Conservation (phyloP, 2,329 filamentous ascomycete species). For the Xylariaceae sp. region DNA sequence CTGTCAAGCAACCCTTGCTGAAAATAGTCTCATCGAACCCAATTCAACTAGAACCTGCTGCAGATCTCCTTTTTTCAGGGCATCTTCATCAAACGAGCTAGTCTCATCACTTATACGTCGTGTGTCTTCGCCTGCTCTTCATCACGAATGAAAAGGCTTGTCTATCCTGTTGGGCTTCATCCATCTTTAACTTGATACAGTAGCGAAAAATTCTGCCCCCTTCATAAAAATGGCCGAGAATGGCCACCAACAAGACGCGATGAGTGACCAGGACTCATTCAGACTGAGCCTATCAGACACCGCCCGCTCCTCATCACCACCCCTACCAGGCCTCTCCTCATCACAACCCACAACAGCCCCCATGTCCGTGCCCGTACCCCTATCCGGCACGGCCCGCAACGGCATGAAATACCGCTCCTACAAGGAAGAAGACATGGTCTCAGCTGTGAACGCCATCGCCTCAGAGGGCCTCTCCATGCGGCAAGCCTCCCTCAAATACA, state of each 20-base stretch:
- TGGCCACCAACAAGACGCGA: not conserved
- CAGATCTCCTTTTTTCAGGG: not conserved
- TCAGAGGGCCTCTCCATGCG: constrained; percentile 25
- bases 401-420: constrained; percentile 25
- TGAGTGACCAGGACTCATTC: not conserved
- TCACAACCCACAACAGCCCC: not conserved
- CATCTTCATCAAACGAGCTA: not conserved
- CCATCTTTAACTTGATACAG: not conserved
- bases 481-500: constrained; percentile 21
- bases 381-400: constrained; percentile 4
- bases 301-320: not conserved
- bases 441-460: constrained; percentile 18
- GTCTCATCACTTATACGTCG: not conserved
- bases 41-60: too few relatives aligned
- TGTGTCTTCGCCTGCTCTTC: not conserved
- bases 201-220: not conserved
- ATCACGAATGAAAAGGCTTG: not conserved
- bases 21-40: not conserved
- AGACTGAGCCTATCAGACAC: not conserved
- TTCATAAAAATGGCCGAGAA: not conserved
- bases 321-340: too few relatives aligned
- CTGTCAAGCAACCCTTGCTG: not conserved
- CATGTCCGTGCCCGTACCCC: not conserved
- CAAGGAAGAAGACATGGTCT: constrained; percentile 21
- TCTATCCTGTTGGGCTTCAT: not conserved